A percentile compares a stretch with the other conserved stretches of the same genome.
These are phyloP conservation scores for Stipa capillata DNA, from an alignment of 176 grass and related monocot genomes.

Conservation along the genomic window DNA sequence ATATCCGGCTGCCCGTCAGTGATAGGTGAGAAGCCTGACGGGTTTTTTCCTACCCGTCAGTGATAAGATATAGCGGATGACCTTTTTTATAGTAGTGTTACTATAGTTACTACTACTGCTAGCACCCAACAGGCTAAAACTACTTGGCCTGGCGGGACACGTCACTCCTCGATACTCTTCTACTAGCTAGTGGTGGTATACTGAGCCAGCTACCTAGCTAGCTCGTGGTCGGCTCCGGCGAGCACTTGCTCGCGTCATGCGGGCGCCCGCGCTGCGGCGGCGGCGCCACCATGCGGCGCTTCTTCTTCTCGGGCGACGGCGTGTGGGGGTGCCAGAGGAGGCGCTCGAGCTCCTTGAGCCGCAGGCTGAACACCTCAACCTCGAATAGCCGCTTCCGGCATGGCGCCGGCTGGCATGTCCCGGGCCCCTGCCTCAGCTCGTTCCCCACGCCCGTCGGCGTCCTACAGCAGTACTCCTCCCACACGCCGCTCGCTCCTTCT, in stretches of 20 bases:
- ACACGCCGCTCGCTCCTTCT: not conserved
- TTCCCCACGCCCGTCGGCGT: conserved; percentile 56
- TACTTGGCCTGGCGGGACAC: conserved; percentile 27
- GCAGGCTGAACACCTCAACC: conserved; percentile 62
- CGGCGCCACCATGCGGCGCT: conserved; percentile 46
- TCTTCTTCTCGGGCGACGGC: conserved; percentile 24
- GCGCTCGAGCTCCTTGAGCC: conserved; percentile 57
- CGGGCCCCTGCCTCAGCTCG: conserved; percentile 22
- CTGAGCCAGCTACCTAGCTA: not conserved
- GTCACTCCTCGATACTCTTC: too few species aligned
- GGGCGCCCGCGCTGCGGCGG: too few species aligned
- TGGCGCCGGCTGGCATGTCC: conserved; percentile 59
- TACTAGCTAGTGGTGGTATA: too few species aligned
- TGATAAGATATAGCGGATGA: too few species aligned
- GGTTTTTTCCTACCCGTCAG: too few species aligned
- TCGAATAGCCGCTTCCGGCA: conserved; percentile 74
- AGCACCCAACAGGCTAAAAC: conserved; percentile 7
- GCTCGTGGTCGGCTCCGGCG: not conserved
- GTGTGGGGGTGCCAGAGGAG: conserved; percentile 30
- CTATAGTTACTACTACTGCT: not conserved
- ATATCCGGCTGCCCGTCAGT: too few species aligned
- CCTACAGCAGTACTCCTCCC: conserved; percentile 36
- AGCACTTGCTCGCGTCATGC: too few species aligned
- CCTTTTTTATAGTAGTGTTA: too few species aligned
- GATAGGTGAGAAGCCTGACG: too few species aligned